Evolutionary conservation across 805 yeast species (phyloP), one percentile per base, ranked within the genome.

Genomic region (Hanseniaspora guilliermondii): DNA sequence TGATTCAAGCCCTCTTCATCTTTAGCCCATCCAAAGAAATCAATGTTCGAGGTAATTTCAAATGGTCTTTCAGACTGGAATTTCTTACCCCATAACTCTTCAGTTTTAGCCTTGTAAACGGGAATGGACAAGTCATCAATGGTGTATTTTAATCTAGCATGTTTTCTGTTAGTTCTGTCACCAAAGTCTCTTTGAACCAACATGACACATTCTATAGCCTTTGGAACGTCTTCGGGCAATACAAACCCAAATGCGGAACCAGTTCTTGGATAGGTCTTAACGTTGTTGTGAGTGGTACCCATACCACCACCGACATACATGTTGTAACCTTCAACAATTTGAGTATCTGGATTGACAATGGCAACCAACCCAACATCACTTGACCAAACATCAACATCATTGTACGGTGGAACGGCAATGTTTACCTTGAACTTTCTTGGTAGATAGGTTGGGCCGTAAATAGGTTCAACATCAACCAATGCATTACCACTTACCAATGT

Each of bases 271-370:
- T 91, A 91, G 0, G 97, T 91, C 76, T 91, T 91, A 65, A 83
- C 84, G 74, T 91, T 91, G 76, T 89, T 91, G 69, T 91, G 97
- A 14, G 97, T 91, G 41, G 95, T 79, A 63, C 97, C 97, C 97
- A 91, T 91, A 76, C 97, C 97, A 73, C 97, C 97, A 69, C 97
- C 97, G 59, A 83, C 95, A 57, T 85, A 77, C 53, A 91, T 79
- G 64, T 91, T 91, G 76, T 79, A 91, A 56, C 97, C 97, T 57
- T 75, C 66, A 45, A 84, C 78, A 19, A 78, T 75, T 53, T 75
- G 70, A 63, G 81, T 76, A 47, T 70, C 68, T 61, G 78, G 79
- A 59, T 79, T 80, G 46, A 87, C 81, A 64, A 91, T 88, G 33
- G 96, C 88, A 67, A 91, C 79, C 60, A 91, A 75, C 60, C 97